Base-by-base conservation (phyloP, 306 rosid genomes). In the Begonia loranthoides region DNA sequence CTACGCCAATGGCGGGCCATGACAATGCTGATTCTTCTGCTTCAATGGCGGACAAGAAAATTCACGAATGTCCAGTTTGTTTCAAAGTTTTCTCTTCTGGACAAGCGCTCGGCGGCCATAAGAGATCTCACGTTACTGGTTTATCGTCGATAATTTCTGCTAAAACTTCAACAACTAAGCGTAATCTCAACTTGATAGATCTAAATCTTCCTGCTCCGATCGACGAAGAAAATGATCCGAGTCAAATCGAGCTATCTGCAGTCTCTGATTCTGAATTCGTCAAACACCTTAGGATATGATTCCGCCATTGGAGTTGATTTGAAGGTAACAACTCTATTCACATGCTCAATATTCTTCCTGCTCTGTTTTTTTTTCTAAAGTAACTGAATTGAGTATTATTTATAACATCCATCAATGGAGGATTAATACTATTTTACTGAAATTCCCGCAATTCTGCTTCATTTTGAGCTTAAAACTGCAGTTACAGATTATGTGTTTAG, bases 21-120 rank as follows among this genome's bases (percentile, higher is more conserved):
- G 62, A 60, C 34, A 65, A 66, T 33, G 72, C 59, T 34, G 72
- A 43, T 57, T 36, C 63, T 1, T n/a, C 69, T 9, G 15, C 58
- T 64, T 38, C 5, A 12, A 57, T 55, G 16, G 39, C 15, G 7
- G 79, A 74, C 28, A 78, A 70, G 67, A 90, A 79, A 67, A 67
- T 63, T 14, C 93, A 90, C 6, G 75, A 86, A 54, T 90, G 99
- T 22, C 93, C 94, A 0, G 76, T 90, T 57, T 90, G 99, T 60
- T 86, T 69, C 19, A 67, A 95, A 73, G 88, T 82, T 1, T 90
- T 90, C 44, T 57, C 86, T 8, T 90, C 99, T 0, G 99, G 99
- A 33, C 99, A 90, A 63, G 99, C 99, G 0, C 84, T 90, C 0
- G 99, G 99, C 5, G 99, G 99, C 41, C 99, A 90, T 50, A 90